Evolutionary conservation across 1,139 yeast species (phyloP).

Genomic region (Oligophagozyma castellii): DNA sequence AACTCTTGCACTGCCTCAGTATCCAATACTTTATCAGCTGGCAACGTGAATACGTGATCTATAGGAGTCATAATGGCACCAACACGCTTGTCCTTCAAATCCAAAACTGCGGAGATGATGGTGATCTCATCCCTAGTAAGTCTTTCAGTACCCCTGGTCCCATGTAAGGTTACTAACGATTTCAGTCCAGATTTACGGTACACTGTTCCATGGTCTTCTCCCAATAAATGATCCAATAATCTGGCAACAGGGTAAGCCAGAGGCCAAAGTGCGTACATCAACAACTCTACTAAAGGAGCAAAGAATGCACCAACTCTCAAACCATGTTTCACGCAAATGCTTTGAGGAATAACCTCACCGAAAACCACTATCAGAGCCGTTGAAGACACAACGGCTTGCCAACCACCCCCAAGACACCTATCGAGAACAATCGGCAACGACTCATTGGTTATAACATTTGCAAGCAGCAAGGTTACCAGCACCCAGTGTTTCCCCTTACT

Average conservation of each 20-base stretch:
- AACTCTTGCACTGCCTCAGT: conserved; percentile 80
- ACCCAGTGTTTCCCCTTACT: conserved; percentile 94
- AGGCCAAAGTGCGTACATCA: conserved; percentile 89
- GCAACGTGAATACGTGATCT: conserved; percentile 77
- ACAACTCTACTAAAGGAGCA: conserved; percentile 69
- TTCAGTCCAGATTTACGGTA: conserved; percentile 88
- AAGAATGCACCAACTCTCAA: conserved; percentile 82
- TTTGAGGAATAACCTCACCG: conserved; percentile 95
- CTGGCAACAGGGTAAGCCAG: conserved; percentile 83
- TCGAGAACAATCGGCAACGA: conserved; percentile 90
- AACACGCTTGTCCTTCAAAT: conserved; percentile 83
- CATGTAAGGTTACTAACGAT: conserved; percentile 82
- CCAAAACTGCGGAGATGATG: conserved; percentile 85
- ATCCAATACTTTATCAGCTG: conserved; percentile 72
- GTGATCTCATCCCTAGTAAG: conserved; percentile 92
- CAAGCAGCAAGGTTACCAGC: conserved; percentile 72
- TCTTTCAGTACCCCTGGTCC: conserved; percentile 90
- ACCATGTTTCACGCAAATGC: conserved; percentile 85
- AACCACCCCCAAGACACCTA: conserved; percentile 88
- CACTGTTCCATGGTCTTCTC: conserved; percentile 93
- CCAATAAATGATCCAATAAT: conserved; percentile 67
- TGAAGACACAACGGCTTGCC: conserved; percentile 91
- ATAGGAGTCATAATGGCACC: conserved; percentile 88
- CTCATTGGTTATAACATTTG: conserved; percentile 90
- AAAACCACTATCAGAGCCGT: conserved; percentile 87